Evolutionary conservation across 345 rosid species (phyloP).

Genomic region (Eucalyptus camaldulensis): DNA sequence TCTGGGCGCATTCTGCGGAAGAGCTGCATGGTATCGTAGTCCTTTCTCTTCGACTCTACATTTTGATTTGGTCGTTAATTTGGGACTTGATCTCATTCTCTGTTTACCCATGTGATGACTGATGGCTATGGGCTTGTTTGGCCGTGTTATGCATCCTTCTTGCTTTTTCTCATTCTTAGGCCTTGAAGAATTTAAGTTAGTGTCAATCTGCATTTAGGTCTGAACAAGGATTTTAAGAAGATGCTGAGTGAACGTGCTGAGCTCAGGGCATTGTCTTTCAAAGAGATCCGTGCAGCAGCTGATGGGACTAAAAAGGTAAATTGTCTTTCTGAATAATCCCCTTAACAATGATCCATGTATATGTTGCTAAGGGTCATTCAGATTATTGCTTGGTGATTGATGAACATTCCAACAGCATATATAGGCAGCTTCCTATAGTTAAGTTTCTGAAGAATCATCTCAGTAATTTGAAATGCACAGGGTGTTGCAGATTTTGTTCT

Average conservation of each 20-base stretch:
- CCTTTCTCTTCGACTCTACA: background rate
- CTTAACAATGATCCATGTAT: background rate
- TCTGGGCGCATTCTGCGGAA: constrained; percentile 55
- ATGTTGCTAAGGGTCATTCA: background rate
- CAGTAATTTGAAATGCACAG: constrained; percentile 65
- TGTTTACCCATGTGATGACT: background rate
- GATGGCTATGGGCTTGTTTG: background rate
- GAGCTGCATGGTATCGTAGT: constrained; percentile 54
- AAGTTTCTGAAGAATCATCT: constrained; percentile 25
- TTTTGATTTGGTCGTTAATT: background rate
- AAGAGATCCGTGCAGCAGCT: constrained; percentile 53
- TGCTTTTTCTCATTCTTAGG: background rate
- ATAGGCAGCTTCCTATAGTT: background rate
- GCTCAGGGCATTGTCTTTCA: constrained; percentile 55
- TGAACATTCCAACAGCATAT: background rate
- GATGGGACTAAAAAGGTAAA: constrained; percentile 90
- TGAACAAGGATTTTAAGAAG: constrained; percentile 82
- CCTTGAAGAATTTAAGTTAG: background rate
- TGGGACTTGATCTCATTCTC: background rate
- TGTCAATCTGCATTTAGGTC: constrained; percentile 18
- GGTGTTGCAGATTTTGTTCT: constrained; percentile 84
- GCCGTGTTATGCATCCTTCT: background rate
- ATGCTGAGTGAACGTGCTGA: constrained; percentile 55
- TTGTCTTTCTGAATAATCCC: background rate
- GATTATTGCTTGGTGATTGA: background rate